Evolutionary conservation across 192 early-diverging fungal genomes (phyloP), one percentile per base, ranked within the genome.

Genomic region (Fimicolochytrium jonesii): DNA sequence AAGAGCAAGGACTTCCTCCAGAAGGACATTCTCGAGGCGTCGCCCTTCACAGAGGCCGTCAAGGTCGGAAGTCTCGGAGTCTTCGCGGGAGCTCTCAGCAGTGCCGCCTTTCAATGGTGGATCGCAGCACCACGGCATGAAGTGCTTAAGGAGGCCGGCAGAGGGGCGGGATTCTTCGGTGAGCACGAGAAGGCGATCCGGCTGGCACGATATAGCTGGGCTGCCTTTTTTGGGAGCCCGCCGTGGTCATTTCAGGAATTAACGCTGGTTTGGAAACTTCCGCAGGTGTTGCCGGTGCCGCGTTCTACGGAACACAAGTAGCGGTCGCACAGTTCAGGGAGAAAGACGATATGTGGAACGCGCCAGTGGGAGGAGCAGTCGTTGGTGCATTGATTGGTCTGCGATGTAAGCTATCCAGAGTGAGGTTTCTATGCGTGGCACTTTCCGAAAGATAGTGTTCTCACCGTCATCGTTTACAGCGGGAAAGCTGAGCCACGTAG

Each of bases 311-410:
- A 49, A 62, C 60, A 11, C 50, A 62, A 28, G 11, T n/a, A 18
- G 20, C 37, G 15, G 47, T 62, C 13, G 60, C 48, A 11, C 60
- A 62, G 33, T 17, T 51, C 22, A 46, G 60, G 15, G 11, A 62
- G 48, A 49, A 15, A 36, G 60, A 62, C 29, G 60, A 62, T 52
- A 51, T 51, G 47, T 62, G 60, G 60, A 62, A 62, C 60, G 60
- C 28, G 9, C 60, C 60, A 2, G 60, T 36, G 1, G 60, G 47
- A 0, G 60, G 29, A 15, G 18, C 36, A n/a, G 60, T 62, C 33
- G 48, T 49, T 26, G 60, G 60, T 36, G 48, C 52, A 5, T 17
- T 62, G 29, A 46, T 62, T 20, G 60, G 60, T n/a, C 45, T 62
- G 28, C 30, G 60, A 62, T 33, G 60, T 62, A 52, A 49, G 60